These are phyloP conservation scores for Volvox africanus DNA, from an alignment of 139 green algal species.

Conservation along the genomic window DNA sequence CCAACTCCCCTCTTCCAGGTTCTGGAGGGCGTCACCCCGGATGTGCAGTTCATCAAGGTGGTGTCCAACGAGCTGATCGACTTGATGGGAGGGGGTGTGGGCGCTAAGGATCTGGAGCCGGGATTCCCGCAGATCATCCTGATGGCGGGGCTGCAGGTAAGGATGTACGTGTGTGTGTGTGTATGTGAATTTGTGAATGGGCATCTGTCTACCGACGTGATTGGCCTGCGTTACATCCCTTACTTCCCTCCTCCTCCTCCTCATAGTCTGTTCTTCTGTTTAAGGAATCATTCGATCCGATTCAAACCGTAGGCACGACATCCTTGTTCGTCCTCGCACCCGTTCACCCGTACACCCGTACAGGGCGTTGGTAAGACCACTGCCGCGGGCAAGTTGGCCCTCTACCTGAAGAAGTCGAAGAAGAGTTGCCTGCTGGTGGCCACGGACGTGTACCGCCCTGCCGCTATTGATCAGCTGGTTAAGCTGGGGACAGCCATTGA, in stretches of 20 bases:
- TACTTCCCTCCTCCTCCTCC: no score
- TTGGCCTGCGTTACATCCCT: no score
- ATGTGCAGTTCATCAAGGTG: conserved; percentile 95
- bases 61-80: conserved; percentile 93
- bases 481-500: conserved; percentile 85
- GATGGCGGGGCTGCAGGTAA: conserved; percentile 85
- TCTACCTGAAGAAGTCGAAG: conserved; percentile 83
- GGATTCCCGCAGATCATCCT: conserved; percentile 81
- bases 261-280: no score
- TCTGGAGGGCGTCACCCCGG: conserved; percentile 88
- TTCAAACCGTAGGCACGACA: no score
- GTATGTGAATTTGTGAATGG: no score
- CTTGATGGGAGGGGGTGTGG: conserved; percentile 90
- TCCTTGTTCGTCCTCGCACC: no score
- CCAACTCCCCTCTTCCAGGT: conserved; percentile 59
- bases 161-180: not conserved
- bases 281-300: no score
- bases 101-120: conserved; percentile 76
- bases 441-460: conserved; percentile 93
- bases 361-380: conserved; percentile 99
- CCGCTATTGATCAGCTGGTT: conserved; percentile 97
- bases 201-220: no score
- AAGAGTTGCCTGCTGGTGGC: conserved; percentile 88
- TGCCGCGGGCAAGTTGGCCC: conserved; percentile 94
- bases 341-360: no score